Conservation (phyloP, 441 rosid species). For the Cnidoscolus chayamansa region DNA sequence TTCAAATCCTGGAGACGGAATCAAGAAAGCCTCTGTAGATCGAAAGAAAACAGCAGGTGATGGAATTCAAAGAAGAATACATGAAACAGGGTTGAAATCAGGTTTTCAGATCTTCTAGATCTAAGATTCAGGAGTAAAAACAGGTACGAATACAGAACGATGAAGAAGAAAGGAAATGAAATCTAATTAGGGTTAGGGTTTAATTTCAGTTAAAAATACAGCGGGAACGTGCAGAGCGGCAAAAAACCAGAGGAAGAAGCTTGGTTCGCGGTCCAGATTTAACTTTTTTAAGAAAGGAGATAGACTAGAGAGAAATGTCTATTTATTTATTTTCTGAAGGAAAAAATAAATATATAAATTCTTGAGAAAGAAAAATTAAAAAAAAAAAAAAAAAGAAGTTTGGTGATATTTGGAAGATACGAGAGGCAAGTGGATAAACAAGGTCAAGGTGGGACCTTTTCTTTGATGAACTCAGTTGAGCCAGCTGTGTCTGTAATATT, state of each 20-base stretch:
- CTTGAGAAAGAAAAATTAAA: background rate
- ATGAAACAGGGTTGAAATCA: background rate
- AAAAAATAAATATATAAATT: no score
- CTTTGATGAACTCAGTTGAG: background rate
- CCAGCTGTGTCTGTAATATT: background rate
- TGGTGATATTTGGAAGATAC: constrained; percentile 33
- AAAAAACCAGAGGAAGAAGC: constrained; percentile 51
- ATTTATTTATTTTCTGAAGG: background rate
- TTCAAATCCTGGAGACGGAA: constrained; percentile 19
- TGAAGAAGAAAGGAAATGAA: background rate
- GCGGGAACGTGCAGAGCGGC: constrained; percentile 77
- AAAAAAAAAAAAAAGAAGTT: background rate
- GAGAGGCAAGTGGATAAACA: constrained; percentile 35
- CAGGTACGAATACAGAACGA: background rate
- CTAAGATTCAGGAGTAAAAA: constrained; percentile 18
- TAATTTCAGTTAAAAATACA: constrained; percentile 25
- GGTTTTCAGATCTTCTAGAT: constrained; percentile 24
- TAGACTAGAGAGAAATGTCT: background rate
- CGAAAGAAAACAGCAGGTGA: background rate
- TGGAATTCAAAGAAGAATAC: background rate
- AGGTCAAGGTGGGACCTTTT: constrained; percentile 26
- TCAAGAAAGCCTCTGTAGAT: constrained; percentile 12
- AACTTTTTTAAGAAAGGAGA: constrained; percentile 16
- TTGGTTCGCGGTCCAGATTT: constrained; percentile 69
- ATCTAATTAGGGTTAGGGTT: constrained; percentile 33